Base-by-base conservation (phyloP, 331 rosid genomes). In the Pyracantha coccinea region DNA sequence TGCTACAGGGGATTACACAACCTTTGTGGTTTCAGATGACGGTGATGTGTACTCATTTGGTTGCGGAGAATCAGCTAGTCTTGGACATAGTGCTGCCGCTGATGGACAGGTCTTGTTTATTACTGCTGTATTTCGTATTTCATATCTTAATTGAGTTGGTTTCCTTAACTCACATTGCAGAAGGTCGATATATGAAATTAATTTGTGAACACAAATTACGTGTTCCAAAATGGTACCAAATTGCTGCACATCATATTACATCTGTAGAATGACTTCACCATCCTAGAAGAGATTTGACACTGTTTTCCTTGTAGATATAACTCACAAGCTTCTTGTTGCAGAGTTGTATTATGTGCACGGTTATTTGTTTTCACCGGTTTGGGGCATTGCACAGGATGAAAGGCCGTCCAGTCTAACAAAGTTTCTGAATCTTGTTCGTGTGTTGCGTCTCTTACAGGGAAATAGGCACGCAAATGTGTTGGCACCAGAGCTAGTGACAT, bases 31-130 rank as follows among this genome's bases (percentile, higher is more conserved):
- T 44, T 83, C 97, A 11, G 88, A 90, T 25, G 88, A 84, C 20
- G 99, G 99, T 21, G 92, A 92, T 74, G 99, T 90, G 6, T 91
- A 91, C 82, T 94, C 99, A 23, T 94, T 94, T 71, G 99, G 99
- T 23, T 91, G 96, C 14, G 99, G 97, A 77, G 97, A 91, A 85
- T 94, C 97, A 61, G 87, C 96, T 65, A 94, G 93, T 84, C 97
- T 94, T 4, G 99, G 99, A 4, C 97, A 88, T 64, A 85, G 85
- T 13, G 68, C 67, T 0, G 76, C 71, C 53, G 73, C 77, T n/a
- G 92, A 85, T 21, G 97, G 41, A 29, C 86, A 91, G 99, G 99
- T 90, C 71, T 76, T 60, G 21, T 70, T 65, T 75, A 73, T 69
- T 80, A 25, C 68, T 32, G 11, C 61, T 50, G 19, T 53, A 4